phyloP scores from a whole-genome alignment of 2,329 filamentous ascomycete genomes.

The Gyromitra esculenta region DNA sequence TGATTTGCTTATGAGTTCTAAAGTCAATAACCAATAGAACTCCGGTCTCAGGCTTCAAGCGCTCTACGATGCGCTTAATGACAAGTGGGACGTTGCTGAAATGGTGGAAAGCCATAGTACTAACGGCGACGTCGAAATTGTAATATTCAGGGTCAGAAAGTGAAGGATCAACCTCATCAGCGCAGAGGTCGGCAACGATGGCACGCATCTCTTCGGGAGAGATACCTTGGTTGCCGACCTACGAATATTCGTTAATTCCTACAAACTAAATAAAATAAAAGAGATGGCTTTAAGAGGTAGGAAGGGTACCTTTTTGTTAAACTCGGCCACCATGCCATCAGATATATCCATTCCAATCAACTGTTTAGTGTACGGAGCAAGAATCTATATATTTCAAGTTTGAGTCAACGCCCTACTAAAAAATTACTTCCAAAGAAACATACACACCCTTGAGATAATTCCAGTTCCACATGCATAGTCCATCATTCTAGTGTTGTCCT shows the following conservation, averaged over 20 bases:
- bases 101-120: slow-evolving; percentile 74
- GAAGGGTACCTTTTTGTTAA: slow-evolving; percentile 65
- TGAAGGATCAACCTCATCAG: slow-evolving; percentile 63
- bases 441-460: slow-evolving; percentile 70
- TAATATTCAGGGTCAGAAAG: slow-evolving; percentile 70
- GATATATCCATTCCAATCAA: slow-evolving; percentile 76
- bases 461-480: slow-evolving; percentile 83
- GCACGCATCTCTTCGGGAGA: slow-evolving; percentile 67
- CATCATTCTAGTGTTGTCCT: slow-evolving; percentile 62
- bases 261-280: not conserved
- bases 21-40: slow-evolving; percentile 69
- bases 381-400: slow-evolving; percentile 62
- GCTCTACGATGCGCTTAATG: slow-evolving; percentile 68
- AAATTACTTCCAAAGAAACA: slow-evolving; percentile 32
- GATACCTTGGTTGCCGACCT: slow-evolving; percentile 67
- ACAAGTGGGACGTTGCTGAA: slow-evolving; percentile 72
- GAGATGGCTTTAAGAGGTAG: not conserved
- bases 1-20: slow-evolving; percentile 32
- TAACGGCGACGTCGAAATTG: slow-evolving; percentile 74
- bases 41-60: slow-evolving; percentile 71
- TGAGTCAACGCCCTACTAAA: not conserved
- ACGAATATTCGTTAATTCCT: slow-evolving; percentile 55
- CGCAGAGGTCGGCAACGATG: slow-evolving; percentile 68
- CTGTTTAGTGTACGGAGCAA: slow-evolving; percentile 71
- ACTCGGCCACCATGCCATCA: slow-evolving; percentile 74